These are phyloP conservation scores for Bassia scoparia DNA, from an alignment of 148 eudicot species.

Conservation along the genomic window DNA sequence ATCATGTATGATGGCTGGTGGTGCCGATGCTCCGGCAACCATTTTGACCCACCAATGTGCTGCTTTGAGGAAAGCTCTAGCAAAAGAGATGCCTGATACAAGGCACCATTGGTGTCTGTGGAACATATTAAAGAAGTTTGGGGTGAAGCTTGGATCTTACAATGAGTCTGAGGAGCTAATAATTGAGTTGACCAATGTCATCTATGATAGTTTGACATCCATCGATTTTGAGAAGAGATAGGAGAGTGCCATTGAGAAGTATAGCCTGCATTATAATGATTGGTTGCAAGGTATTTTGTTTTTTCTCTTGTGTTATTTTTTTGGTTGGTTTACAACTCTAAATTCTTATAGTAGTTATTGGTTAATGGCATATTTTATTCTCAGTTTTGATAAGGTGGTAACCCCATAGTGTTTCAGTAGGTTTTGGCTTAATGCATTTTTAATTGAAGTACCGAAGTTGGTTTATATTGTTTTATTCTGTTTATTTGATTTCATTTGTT, in stretches of 20 bases:
- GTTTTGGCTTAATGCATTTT: too few species aligned
- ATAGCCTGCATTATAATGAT: background rate
- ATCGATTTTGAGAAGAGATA: background rate
- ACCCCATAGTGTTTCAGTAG: too few species aligned
- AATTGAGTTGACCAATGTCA: background rate
- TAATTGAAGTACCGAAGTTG: too few species aligned
- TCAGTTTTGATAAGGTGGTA: too few species aligned
- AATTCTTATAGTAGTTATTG: too few species aligned
- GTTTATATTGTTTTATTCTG: too few species aligned
- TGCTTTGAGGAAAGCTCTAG: background rate
- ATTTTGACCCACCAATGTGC: background rate
- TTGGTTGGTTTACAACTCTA: too few species aligned
- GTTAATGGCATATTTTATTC: too few species aligned
- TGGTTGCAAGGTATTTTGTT: background rate
- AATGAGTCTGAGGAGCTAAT: background rate
- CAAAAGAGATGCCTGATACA: background rate
- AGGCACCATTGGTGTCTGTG: background rate
- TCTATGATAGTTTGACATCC: background rate
- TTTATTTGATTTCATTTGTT: too few species aligned
- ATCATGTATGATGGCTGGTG: background rate
- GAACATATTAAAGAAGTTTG: background rate
- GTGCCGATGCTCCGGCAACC: too few species aligned
- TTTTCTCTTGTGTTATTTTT: background rate
- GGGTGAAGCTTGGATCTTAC: background rate
- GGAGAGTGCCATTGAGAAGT: background rate